These are phyloP conservation scores for Hypoxylon perforatum DNA, from an alignment of 495 filamentous ascomycete species.

Conservation along the genomic window DNA sequence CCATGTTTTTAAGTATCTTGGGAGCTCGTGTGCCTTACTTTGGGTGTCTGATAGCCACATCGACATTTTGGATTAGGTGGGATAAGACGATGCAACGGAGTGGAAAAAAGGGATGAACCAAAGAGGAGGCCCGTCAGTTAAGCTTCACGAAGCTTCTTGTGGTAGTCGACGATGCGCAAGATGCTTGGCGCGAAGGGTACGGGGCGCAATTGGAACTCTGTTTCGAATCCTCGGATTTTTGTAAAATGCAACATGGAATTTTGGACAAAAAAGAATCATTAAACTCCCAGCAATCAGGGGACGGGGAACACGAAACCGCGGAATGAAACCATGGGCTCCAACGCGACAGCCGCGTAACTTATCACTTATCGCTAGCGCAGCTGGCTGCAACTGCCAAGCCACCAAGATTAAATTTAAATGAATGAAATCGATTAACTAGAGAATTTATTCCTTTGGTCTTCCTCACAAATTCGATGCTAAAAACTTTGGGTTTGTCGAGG, in stretches of 20 bases:
- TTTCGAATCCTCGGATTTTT: constrained; percentile 1
- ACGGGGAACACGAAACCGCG: constrained; percentile 36
- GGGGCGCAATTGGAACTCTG: constrained; percentile 18
- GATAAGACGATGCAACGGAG: constrained; percentile 10
- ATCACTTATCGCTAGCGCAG: constrained; percentile 52
- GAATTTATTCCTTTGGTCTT: constrained; percentile 3
- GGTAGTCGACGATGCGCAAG: neutral
- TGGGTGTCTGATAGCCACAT: constrained; percentile 98
- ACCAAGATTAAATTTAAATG: constrained; percentile 1
- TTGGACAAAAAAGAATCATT: constrained; percentile 6
- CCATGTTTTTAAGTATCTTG: neutral
- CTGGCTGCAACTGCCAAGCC: constrained; percentile 48
- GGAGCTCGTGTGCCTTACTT: constrained; percentile 68
- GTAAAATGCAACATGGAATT: constrained; percentile 3
- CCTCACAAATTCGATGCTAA: neutral
- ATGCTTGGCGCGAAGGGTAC: neutral
- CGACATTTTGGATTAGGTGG: constrained; percentile 55
- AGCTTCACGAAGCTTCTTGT: constrained; percentile 2
- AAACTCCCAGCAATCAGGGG: constrained; percentile 16
- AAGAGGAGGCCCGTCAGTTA: neutral
- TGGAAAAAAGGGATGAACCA: neutral
- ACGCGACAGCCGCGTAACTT: constrained; percentile 7
- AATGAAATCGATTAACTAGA: constrained; percentile 6
- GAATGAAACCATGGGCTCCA: constrained; percentile 23
- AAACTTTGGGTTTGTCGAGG: too few species aligned